Conservation (phyloP, 2,329 filamentous ascomycete species). For the Diaporthe citriasiana region DNA sequence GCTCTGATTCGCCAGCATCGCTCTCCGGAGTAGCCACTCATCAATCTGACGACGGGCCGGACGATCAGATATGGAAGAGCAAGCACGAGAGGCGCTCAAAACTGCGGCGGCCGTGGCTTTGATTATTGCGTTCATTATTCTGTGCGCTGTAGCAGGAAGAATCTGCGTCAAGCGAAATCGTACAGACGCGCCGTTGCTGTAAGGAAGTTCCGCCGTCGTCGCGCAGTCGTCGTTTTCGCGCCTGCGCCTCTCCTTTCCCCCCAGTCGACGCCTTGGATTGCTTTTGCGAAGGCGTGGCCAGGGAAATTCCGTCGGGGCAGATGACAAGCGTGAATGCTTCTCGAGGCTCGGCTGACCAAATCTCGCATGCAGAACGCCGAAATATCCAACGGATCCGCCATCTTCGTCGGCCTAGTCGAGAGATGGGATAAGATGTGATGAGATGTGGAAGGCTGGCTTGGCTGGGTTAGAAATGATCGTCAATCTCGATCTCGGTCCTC, state of each 20-base stretch:
- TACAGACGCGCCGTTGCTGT: slow-evolving; percentile 12
- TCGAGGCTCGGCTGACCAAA: slow-evolving; percentile 11
- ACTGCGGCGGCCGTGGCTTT: neutral
- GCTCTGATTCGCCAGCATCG: neutral
- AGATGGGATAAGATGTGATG: slow-evolving; percentile 9
- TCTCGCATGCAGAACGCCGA: slow-evolving; percentile 23
- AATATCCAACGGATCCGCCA: slow-evolving; percentile 24
- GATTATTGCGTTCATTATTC: slow-evolving; percentile 12
- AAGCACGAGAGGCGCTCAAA: neutral
- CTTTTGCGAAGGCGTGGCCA: neutral
- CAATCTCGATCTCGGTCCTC: slow-evolving; percentile 4
- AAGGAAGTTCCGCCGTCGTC: neutral
- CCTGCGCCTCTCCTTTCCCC: neutral
- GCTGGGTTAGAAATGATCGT: neutral
- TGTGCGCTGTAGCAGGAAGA: neutral
- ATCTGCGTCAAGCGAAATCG: slow-evolving; percentile 12
- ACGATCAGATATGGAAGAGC: neutral
- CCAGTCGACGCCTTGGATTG: neutral
- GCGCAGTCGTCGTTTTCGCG: neutral
- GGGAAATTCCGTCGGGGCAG: neutral
- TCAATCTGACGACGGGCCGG: neutral
- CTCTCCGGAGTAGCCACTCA: neutral
- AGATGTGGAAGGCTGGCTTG: neutral
- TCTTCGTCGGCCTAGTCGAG: neutral
- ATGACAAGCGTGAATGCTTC: neutral